These are phyloP conservation scores for Sonneratia caseolaris DNA, from an alignment of 345 rosid genomes.

Conservation along the genomic window DNA sequence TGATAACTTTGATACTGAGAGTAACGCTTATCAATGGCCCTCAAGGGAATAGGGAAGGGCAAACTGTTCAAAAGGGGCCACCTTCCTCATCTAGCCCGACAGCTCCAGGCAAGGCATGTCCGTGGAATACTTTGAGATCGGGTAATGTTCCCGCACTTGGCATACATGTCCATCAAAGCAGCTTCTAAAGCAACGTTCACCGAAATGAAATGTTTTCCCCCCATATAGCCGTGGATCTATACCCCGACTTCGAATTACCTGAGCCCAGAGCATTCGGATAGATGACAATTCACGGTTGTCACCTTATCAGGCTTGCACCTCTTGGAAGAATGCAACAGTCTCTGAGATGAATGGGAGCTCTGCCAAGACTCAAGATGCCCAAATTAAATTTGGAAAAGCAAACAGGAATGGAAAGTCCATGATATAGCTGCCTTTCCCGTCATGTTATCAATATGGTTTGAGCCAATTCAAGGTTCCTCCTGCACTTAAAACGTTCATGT, in stretches of 20 bases:
- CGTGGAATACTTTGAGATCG: constrained; percentile 52
- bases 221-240: constrained; percentile 67
- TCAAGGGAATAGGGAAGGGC: too few relatives aligned
- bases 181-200: constrained; percentile 61
- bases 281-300: constrained; percentile 62
- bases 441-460: constrained; percentile 39
- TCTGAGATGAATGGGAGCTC: constrained; percentile 15
- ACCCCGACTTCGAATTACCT: constrained; percentile 73
- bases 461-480: constrained; percentile 41
- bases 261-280: constrained; percentile 78
- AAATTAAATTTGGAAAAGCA: constrained; percentile 52
- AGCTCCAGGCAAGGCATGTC: constrained; percentile 23
- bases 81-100: too few relatives aligned
- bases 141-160: constrained; percentile 70
- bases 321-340: constrained; percentile 58
- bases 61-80: too few relatives aligned
- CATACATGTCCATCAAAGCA: constrained; percentile 75
- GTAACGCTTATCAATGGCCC: too few relatives aligned
- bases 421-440: constrained; percentile 49
- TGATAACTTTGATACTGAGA: too few relatives aligned
- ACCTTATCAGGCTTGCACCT: constrained; percentile 82
- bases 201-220: constrained; percentile 35
- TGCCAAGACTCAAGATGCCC: constrained; percentile 32
- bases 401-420: constrained; percentile 56
- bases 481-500: constrained; percentile 69